Evolutionary conservation across 768 basidiomycete species (phyloP), one percentile per base, ranked within the genome.

Genomic region (Atractiella rhizophila): DNA sequence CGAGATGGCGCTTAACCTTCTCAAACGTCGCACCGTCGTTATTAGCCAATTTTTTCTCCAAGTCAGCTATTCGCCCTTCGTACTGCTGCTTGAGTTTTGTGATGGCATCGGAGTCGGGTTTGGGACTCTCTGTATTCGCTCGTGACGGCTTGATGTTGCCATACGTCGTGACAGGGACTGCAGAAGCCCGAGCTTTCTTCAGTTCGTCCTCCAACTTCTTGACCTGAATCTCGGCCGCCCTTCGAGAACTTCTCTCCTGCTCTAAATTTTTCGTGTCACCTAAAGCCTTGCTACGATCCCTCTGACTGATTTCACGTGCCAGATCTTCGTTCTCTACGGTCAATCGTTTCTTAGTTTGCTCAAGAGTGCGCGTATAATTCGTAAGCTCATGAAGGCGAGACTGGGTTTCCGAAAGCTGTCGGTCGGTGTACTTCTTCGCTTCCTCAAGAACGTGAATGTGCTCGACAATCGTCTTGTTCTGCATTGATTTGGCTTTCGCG

Each of bases 381-480:
- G 64, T 67, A 31, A 78, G 73, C 45, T 73, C 71, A 56, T 73
- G 66, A 25, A 88, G 59, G 56, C 88, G 82, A 16, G 65, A 58
- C 42, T 78, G 74, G 0, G 83, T 76, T 2, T 80, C 78, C 16
- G 65, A 69, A 13, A 94, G 70, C 54, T 91, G 81, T 28, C 76
- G 71, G 56, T 96, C 88, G 1, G 88, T 86, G 42, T 88, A 73
- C 27, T 73, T 73, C 59, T 94, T 96, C 13, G 88, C 88, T 56
- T 86, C 80, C 56, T 94, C 85, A 10, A 88, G 66, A 23, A 94
- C 88, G 56, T 96, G 75, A 20, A 91, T 81, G 54, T 96, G 88
- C 58, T 96, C 86, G 32, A 96, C 85, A 44, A 91, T 86, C n/a
- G 80, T 91, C 63, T 86, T 94, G 63, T 94, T 82, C 54, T 91